These are phyloP conservation scores for Salisapilia sapeloensis DNA, from an alignment of 352 stramenopile species.

Conservation along the genomic window DNA sequence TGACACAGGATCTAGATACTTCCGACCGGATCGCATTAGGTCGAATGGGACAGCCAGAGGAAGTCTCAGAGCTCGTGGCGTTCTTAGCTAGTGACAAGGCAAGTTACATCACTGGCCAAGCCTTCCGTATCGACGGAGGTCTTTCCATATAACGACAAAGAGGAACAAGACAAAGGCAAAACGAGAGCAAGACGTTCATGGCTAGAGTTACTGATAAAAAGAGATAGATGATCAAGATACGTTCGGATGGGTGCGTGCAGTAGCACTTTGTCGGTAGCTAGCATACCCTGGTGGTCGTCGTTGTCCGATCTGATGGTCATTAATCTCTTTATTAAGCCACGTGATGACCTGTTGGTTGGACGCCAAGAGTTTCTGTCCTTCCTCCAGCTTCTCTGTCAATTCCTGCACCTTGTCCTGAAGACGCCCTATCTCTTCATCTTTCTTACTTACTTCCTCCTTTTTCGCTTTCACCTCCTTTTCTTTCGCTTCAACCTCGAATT, in stretches of 20 bases:
- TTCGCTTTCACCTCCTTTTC: conserved; percentile 36
- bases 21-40: conserved; percentile 36
- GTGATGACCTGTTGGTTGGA: conserved; percentile 86
- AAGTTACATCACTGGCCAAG: conserved; percentile 75
- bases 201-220: too few relatives aligned
- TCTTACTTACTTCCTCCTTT: conserved; percentile 50
- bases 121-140: conserved; percentile 64
- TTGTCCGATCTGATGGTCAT: conserved; percentile 67
- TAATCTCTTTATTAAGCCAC: conserved; percentile 87
- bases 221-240: too few relatives aligned
- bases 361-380: conserved; percentile 74
- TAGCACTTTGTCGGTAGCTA: too few relatives aligned
- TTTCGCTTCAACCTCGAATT: conserved; percentile 48
- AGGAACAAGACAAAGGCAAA: too few relatives aligned
- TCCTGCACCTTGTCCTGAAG: conserved; percentile 42
- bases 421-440: conserved; percentile 39
- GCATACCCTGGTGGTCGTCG: too few relatives aligned
- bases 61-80: conserved; percentile 64
- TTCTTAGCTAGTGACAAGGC: conserved; percentile 63
- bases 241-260: too few relatives aligned
- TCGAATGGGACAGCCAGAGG: conserved; percentile 38
- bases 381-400: conserved; percentile 69
- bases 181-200: too few relatives aligned
- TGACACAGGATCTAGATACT: conserved; percentile 47
- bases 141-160: conserved; percentile 67